Evolutionary conservation across 768 basidiomycete species (phyloP).

Genomic region (Neoboletus magnificus): DNA sequence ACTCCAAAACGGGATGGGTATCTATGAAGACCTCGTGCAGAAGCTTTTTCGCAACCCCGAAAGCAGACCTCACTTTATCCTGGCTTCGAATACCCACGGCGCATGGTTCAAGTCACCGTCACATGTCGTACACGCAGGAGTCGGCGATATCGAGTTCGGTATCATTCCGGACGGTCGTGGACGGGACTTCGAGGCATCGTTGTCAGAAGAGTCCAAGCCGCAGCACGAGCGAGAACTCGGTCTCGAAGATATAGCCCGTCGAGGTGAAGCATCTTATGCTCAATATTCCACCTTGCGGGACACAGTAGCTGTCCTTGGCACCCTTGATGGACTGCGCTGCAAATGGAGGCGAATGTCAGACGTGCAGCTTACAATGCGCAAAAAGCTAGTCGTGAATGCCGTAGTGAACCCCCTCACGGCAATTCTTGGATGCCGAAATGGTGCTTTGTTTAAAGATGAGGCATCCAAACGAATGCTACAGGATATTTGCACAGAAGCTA

Average conservation of each 20-base stretch:
- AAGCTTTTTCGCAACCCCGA: conserved; percentile 69
- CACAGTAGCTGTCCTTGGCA: conserved; percentile 63
- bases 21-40: conserved; percentile 73
- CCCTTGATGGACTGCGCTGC: conserved; percentile 53
- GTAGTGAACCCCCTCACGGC: conserved; percentile 86
- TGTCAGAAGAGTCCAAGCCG: conserved; percentile 35
- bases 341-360: conserved; percentile 64
- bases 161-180: conserved; percentile 66
- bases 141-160: conserved; percentile 73
- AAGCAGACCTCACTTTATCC: conserved; percentile 79
- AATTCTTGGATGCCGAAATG: conserved; percentile 76
- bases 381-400: conserved; percentile 78
- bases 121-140: conserved; percentile 66
- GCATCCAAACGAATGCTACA: conserved; percentile 44
- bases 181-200: conserved; percentile 61
- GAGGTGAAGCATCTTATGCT: conserved; percentile 32
- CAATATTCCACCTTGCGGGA: conserved; percentile 62
- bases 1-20: conserved; percentile 93
- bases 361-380: conserved; percentile 66
- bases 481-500: conserved; percentile 70
- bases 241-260: conserved; percentile 50
- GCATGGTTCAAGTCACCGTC: conserved; percentile 52
- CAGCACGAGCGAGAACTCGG: conserved; percentile 40
- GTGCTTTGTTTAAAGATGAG: conserved; percentile 54
- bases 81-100: conserved; percentile 81